phyloP scores from a whole-genome alignment of 73 alveolate species.

The Uronychia setigera region DNA sequence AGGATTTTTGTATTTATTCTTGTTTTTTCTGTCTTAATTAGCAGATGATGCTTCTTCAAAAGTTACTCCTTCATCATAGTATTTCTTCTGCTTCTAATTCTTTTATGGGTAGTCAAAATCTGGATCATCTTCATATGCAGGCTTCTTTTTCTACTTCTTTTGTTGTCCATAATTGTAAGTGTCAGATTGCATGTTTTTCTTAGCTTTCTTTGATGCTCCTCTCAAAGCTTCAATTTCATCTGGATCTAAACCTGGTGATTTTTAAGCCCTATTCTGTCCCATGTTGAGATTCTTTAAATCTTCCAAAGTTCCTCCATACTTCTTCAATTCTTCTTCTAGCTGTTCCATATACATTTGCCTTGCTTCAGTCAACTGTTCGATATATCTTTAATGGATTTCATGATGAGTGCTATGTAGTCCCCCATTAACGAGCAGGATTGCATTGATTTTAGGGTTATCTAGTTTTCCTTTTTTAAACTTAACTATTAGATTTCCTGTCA shows the following conservation, averaged over 20 bases:
- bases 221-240: background rate
- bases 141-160: background rate
- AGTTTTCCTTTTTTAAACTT: constrained; percentile 70
- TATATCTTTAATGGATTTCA: constrained; percentile 50
- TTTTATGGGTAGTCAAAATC: background rate
- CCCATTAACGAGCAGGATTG: constrained; percentile 73
- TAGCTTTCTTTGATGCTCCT: background rate
- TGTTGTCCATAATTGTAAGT: background rate
- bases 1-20: background rate
- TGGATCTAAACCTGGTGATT: background rate
- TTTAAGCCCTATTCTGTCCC: background rate
- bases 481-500: constrained; percentile 51
- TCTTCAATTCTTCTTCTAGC: constrained; percentile 2
- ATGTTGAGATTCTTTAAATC: background rate
- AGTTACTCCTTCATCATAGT: background rate
- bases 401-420: constrained; percentile 67
- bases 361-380: constrained; percentile 39
- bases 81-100: background rate
- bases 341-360: background rate
- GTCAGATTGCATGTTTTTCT: background rate
- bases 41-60: too few species aligned
- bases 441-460: constrained; percentile 86
- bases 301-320: background rate
- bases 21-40: background rate
- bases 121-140: background rate